Conservation (phyloP, 176 grass and related monocot genomes). For the Oryza meyeriana region DNA sequence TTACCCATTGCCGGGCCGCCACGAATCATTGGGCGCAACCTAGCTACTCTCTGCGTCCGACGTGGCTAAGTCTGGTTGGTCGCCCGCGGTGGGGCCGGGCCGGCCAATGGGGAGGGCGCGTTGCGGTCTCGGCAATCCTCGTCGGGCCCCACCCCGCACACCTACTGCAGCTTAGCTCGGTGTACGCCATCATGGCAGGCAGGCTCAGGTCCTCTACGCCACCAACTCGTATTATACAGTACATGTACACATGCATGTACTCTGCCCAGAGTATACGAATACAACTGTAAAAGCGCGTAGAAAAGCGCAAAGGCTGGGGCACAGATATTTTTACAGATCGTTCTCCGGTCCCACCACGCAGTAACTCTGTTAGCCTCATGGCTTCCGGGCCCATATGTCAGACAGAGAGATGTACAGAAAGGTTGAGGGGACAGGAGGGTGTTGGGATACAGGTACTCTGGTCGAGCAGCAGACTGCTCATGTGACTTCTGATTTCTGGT, state of each 20-base stretch:
- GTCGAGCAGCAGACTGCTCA: background rate
- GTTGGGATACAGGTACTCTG: background rate
- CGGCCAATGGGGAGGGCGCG: conserved; percentile 28
- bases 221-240: conserved; percentile 7
- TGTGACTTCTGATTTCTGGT: conserved; percentile 33
- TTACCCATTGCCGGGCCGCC: conserved; percentile 32
- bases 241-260: background rate
- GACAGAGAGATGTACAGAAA: background rate
- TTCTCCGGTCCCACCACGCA: background rate
- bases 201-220: conserved; percentile 13
- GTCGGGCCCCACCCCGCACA: conserved; percentile 25
- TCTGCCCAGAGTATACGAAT: background rate
- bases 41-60: background rate
- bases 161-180: background rate
- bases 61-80: conserved; percentile 29
- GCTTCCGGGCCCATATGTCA: background rate
- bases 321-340: conserved; percentile 25
- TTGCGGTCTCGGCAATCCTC: conserved; percentile 45
- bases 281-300: background rate
- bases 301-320: background rate
- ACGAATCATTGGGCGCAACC: background rate
- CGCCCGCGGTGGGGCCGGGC: background rate
- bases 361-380: background rate
- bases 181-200: conserved; percentile 43
- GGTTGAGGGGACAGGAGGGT: background rate